Percentiles rank a stretch among this genome's conserved stretches.
Conservation (phyloP, 176 grass and related monocot genomes). For the Areca catechu region DNA sequence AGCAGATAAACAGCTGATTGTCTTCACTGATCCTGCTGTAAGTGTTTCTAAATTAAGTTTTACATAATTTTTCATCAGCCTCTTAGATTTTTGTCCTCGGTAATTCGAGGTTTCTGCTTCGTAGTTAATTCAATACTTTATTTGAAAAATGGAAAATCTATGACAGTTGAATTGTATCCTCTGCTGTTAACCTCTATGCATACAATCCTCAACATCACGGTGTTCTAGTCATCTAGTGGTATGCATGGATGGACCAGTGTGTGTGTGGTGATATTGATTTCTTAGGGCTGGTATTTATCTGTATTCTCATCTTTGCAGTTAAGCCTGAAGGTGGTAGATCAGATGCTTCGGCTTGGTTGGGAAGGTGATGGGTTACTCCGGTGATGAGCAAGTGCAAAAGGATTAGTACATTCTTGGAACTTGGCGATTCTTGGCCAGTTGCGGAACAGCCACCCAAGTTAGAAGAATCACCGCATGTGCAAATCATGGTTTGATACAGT, state of each 20-base stretch:
- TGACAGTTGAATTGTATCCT: conserved; percentile 17
- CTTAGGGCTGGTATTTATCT: no score
- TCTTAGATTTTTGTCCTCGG: background rate
- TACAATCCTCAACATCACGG: no score
- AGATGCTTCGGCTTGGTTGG: conserved; percentile 99
- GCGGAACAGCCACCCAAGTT: background rate
- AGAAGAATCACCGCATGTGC: background rate
- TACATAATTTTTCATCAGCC: background rate
- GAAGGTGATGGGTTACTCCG: conserved; percentile 90
- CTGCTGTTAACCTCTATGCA: background rate
- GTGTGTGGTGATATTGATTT: no score
- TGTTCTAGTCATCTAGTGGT: no score
- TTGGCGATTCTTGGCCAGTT: background rate
- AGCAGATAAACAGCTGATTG: conserved; percentile 70
- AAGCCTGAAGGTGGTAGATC: conserved; percentile 97
- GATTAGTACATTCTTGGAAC: background rate
- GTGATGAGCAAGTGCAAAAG: conserved; percentile 21
- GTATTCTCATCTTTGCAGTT: conserved; percentile 30
- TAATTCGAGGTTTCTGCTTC: background rate
- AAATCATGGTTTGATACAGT: conserved; percentile 11
- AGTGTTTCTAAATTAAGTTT: conserved; percentile 26
- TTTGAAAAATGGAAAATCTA: background rate
- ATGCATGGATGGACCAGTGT: no score
- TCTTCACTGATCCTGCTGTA: conserved; percentile 92
- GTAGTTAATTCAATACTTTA: background rate